Evolutionary conservation across 257 asterid genomes (phyloP), one percentile per base, ranked within the genome.

Genomic region (Thymus mandschuricus): DNA sequence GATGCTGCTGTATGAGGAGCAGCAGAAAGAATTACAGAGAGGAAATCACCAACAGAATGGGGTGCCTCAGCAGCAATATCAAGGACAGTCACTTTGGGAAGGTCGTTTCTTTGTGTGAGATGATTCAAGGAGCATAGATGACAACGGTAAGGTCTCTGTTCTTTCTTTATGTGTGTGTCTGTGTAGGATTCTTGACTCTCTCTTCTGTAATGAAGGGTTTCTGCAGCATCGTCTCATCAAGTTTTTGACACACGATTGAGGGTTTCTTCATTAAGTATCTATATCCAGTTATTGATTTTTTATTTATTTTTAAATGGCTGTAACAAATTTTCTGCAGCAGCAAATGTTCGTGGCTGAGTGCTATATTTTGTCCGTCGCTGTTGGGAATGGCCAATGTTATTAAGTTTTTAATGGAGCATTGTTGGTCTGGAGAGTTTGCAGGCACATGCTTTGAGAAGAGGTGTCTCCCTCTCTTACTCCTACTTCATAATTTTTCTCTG

Each of bases 371-470:
- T 83, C 87, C 91, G 77, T 86, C 84, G 66, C 77, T 76, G 83
- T 87, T 78, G 84, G 86, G 56, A 82, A 71, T 84, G 88, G 89
- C 88, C 90, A 78, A 82, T 72, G 86, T 90, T 81, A 81, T 80
- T 85, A 87, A 67, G 76, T 85, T 87, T 85, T 87, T 85, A 73
- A 80, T 82, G 96, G 84, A 84, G 86, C 81, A 84, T 87, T 84
- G 92, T 87, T 89, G 96, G 86, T 87, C 90, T 86, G 85, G 88
- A 86, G 80, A 78, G 83, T 69, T 82, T 87, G 91, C 93, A 61
- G 97, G 97, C 90, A 82, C 95, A 59, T 88, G 85, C 92, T 86
- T 71, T 77, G 78, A 82, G 6, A 81, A 76, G 76, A 83, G 95
- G 96, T 87, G 54, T 51, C 66, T 60, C 77, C 57, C 67, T 70